A percentile compares a stretch with the other conserved stretches of the same genome.
Conservation (phyloP, 1,139 yeast species). For the Debaryomycetaceae sp. region DNA sequence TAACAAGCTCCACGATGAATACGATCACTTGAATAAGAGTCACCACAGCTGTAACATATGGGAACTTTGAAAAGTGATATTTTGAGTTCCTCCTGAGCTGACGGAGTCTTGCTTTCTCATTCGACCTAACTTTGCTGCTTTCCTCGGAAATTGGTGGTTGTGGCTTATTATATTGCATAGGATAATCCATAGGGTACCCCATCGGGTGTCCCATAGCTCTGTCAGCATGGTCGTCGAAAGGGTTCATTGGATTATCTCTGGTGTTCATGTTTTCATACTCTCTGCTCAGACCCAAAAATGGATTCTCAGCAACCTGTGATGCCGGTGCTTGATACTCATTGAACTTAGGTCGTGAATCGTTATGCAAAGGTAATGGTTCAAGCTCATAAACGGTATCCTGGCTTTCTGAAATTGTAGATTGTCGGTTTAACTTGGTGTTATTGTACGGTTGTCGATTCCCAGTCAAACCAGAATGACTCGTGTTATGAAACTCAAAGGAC, state of each 20-base stretch:
- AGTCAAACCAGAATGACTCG: background rate
- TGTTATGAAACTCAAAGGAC: background rate
- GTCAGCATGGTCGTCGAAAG: slow-evolving; percentile 1
- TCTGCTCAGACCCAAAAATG: background rate
- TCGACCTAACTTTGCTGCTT: slow-evolving; percentile 15
- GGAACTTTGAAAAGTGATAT: slow-evolving; percentile 43
- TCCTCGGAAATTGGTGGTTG: slow-evolving; percentile 14
- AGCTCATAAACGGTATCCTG: background rate
- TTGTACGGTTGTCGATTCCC: background rate
- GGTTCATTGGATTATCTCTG: background rate
- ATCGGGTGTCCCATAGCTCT: slow-evolving; percentile 10
- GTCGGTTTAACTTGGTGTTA: background rate
- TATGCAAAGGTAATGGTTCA: background rate
- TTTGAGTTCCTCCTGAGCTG: slow-evolving; percentile 31
- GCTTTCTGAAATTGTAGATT: background rate
- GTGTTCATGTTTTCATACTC: background rate
- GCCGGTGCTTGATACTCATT: background rate
- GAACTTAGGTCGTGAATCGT: slow-evolving; percentile 3
- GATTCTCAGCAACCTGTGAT: background rate
- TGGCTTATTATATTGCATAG: slow-evolving; percentile 9
- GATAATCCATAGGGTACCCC: slow-evolving; percentile 3
- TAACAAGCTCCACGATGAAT: slow-evolving; percentile 64
- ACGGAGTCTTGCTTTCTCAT: slow-evolving; percentile 25
- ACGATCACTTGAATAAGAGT: slow-evolving; percentile 54
- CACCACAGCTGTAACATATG: slow-evolving; percentile 46